A percentile compares a stretch with the other conserved stretches of the same genome.
phyloP scores from a whole-genome alignment of 768 basidiomycete genomes.

The Pleurotus sapidus region DNA sequence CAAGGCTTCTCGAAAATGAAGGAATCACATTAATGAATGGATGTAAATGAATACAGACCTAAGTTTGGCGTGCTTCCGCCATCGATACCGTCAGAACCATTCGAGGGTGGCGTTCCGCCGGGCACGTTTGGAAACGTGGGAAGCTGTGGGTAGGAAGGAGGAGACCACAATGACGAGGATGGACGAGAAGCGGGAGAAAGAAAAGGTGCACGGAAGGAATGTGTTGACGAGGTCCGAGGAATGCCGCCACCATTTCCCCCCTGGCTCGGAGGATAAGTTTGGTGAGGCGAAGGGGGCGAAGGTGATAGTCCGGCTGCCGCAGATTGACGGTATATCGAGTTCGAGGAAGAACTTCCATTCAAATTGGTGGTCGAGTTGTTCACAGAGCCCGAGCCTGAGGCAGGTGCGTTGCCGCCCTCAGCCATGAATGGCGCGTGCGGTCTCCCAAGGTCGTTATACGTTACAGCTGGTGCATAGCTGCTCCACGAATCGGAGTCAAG shows the following conservation, averaged over 20 bases:
- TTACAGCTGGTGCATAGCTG: not conserved
- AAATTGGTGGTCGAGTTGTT: not conserved
- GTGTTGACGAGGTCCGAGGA: slow-evolving; percentile 40
- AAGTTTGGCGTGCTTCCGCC: slow-evolving; percentile 13
- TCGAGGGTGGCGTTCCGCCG: slow-evolving; percentile 17
- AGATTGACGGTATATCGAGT: slow-evolving; percentile 2
- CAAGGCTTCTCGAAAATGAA: not conserved
- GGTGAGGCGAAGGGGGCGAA: not conserved
- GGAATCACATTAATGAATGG: too few species aligned
- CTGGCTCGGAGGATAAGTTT: not conserved
- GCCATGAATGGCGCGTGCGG: slow-evolving; percentile 39
- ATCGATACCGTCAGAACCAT: slow-evolving; percentile 5
- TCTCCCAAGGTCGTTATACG: slow-evolving; percentile 12
- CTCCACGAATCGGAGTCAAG: slow-evolving; percentile 1
- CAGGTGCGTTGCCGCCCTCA: slow-evolving; percentile 13
- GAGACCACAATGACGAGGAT: slow-evolving; percentile 57
- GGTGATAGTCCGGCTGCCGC: not conserved
- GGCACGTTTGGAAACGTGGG: slow-evolving; percentile 15
- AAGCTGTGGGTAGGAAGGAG: slow-evolving; percentile 40
- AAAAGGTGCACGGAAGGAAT: slow-evolving; percentile 66
- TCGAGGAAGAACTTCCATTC: slow-evolving; percentile 10
- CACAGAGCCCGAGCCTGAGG: not conserved
- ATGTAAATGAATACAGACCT: slow-evolving; percentile 1
- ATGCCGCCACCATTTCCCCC: slow-evolving; percentile 11
- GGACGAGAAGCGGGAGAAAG: slow-evolving; percentile 71